Conservation (phyloP, 2,329 filamentous ascomycete genomes). For the Emergomyces pasteurianus region DNA sequence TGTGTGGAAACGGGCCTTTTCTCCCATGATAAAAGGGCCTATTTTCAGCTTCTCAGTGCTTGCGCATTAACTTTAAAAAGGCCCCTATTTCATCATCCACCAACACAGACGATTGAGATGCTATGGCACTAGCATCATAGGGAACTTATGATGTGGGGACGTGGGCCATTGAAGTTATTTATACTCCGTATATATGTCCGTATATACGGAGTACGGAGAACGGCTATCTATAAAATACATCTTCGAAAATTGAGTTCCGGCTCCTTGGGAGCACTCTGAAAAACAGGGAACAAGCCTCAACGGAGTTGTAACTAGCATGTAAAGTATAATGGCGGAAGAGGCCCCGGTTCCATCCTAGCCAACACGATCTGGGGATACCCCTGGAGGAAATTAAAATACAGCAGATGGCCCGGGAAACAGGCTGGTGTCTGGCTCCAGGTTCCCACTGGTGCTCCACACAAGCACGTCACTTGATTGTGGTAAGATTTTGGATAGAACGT, state of each 20-base stretch:
- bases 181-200: too few species aligned
- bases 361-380: background rate
- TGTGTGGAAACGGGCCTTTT: background rate
- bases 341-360: background rate
- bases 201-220: too few species aligned
- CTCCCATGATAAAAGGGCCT: background rate
- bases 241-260: background rate
- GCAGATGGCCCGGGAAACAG: background rate
- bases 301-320: background rate
- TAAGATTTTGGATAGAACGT: background rate
- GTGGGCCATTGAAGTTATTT: too few species aligned
- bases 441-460: background rate
- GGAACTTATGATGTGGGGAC: background rate
- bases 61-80: too few species aligned
- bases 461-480: background rate
- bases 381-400: background rate
- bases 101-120: background rate
- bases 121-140: background rate
- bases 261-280: background rate
- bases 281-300: background rate
- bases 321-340: background rate
- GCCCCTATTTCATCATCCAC: too few species aligned
- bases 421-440: background rate
- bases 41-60: background rate
- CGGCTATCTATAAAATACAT: too few species aligned